Conservation (phyloP, 2,329 filamentous ascomycete genomes). For the Fusarium nisikadoi region DNA sequence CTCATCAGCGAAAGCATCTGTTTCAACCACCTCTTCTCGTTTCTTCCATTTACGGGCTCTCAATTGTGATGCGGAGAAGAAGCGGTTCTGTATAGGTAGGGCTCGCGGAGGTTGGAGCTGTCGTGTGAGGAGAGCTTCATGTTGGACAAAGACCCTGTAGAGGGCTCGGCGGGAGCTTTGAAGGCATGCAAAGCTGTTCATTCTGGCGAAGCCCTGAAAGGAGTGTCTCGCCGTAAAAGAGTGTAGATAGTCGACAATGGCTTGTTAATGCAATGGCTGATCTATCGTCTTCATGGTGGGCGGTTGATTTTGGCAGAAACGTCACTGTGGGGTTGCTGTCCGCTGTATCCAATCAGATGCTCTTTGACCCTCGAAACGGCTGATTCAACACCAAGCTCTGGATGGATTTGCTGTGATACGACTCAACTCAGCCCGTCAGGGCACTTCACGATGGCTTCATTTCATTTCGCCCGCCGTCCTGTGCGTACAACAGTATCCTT, state of each 20-base stretch:
- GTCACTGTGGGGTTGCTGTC: slow-evolving; percentile 32
- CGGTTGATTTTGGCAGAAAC: slow-evolving; percentile 43
- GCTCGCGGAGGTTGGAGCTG: slow-evolving; percentile 29
- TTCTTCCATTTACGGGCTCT: neutral
- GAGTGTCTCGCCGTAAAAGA: neutral
- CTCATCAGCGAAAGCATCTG: slow-evolving; percentile 17
- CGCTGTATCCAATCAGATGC: slow-evolving; percentile 30
- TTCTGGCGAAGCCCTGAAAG: slow-evolving; percentile 38
- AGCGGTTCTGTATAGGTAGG: slow-evolving; percentile 27
- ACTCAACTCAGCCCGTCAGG: slow-evolving; percentile 5
- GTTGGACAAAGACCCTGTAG: slow-evolving; percentile 57
- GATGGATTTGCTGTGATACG: slow-evolving; percentile 9
- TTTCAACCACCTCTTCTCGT: neutral
- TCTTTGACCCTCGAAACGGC: slow-evolving; percentile 1
- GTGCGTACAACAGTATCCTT: slow-evolving; percentile 50
- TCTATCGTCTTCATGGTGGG: slow-evolving; percentile 8
- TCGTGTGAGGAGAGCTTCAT: slow-evolving; percentile 39
- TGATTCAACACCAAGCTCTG: slow-evolving; percentile 16
- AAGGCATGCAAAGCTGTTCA: slow-evolving; percentile 54
- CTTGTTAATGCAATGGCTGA: slow-evolving; percentile 23
- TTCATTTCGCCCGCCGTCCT: slow-evolving; percentile 54
- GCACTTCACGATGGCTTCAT: slow-evolving; percentile 37
- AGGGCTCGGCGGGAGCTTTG: slow-evolving; percentile 59
- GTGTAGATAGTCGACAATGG: slow-evolving; percentile 23
- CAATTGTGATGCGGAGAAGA: slow-evolving; percentile 30